Conservation (phyloP, 805 yeast genomes). For the Schwanniomyces pseudopolymorphus region DNA sequence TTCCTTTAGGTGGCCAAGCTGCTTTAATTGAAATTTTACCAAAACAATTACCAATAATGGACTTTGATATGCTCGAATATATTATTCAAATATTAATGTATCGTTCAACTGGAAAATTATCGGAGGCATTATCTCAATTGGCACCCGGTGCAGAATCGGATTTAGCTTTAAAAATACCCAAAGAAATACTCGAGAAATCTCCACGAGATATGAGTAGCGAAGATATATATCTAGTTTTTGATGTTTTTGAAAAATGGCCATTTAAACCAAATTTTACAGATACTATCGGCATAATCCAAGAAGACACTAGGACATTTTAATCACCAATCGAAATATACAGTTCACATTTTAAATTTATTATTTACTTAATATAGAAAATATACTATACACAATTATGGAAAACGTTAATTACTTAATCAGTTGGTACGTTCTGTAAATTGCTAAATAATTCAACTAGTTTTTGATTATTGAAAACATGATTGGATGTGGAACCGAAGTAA, state of each 20-base stretch:
- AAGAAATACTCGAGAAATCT: constrained; percentile 40
- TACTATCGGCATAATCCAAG: constrained; percentile 13
- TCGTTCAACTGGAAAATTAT: constrained; percentile 42
- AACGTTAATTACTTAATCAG: neutral
- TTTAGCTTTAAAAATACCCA: constrained; percentile 27
- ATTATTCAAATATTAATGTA: constrained; percentile 63
- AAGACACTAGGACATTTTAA: constrained; percentile 10
- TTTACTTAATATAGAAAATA: neutral
- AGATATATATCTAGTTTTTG: constrained; percentile 54
- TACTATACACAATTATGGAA: neutral
- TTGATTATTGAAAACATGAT: constrained; percentile 53
- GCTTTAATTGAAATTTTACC: constrained; percentile 59
- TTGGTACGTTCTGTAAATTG: constrained; percentile 25
- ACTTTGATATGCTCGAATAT: constrained; percentile 62
- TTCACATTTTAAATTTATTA: no score
- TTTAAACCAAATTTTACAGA: constrained; percentile 61
- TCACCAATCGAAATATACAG: no score
- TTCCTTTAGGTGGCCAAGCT: constrained; percentile 36
- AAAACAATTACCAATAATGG: constrained; percentile 23
- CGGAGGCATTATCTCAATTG: constrained; percentile 49
- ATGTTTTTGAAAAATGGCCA: constrained; percentile 72
- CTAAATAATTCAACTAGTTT: constrained; percentile 48
- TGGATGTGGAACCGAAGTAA: constrained; percentile 47
- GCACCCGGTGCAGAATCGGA: constrained; percentile 83
- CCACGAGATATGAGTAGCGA: constrained; percentile 51